Evolutionary conservation across 257 asterid species (phyloP), one percentile per base, ranked within the genome.

Genomic region (Salvia splendens): DNA sequence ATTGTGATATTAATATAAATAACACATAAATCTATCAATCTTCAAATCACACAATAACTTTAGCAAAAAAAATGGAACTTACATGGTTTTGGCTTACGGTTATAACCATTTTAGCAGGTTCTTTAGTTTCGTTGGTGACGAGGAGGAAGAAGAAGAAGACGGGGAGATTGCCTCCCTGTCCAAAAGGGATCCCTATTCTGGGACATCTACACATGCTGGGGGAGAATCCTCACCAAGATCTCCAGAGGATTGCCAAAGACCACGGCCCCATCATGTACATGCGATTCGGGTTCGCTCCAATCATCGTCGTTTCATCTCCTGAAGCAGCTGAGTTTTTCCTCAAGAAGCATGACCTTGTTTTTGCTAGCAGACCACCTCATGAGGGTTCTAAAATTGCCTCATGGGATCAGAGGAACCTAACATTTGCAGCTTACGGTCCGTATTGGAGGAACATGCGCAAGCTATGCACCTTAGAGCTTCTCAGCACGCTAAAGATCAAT

Each of bases 401-500:
- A 0, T 86, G 80, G 61, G 84, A 75, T 8, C 82, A 79, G 32
- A 73, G 80, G 15, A 78, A 64, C 75, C 51, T 79, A 2, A 12
- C 72, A 0, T 83, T 79, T 9, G 80, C 70, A 0, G 4, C 47
- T 3, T 86, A 83, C 24, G 89, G 89, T 1, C 70, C 83, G 0
- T 79, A 79, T 54, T 86, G 87, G 92, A 86, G 89, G 15, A 78
- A 79, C 71, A 83, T 86, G 80, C 80, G 83, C 3, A 86, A 86
- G 48, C 57, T 86, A 0, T 85, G 83, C 74, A 78, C 81, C n/a
- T 54, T 81, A 35, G 83, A 79, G 67, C 68, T 85, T 61, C 75
- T 85, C 6, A 83, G 82, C 58, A 63, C 6, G 50, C 73, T 12
- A 2, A 86, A 80, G 60, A 82, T 81, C 67, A 64, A 20, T 46